A percentile compares a stretch with the other conserved stretches of the same genome.
These are phyloP conservation scores for Hebeloma cylindrosporum DNA, from an alignment of 768 basidiomycete genomes.

Conservation along the genomic window DNA sequence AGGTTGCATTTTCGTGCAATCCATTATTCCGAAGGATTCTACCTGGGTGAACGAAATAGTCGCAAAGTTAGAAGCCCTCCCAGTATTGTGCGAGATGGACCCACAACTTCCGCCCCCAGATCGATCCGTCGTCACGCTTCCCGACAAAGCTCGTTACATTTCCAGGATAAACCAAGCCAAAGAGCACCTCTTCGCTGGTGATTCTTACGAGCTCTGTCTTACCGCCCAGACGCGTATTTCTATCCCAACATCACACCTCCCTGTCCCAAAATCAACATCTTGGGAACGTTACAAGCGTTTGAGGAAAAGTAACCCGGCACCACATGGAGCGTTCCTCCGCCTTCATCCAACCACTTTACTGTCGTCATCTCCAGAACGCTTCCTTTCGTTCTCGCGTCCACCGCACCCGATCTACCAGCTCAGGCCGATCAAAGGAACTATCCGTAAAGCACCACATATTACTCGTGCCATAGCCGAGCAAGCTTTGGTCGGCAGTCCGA, in stretches of 20 bases:
- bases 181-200: constrained; percentile 74
- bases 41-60: constrained; percentile 57
- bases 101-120: constrained; percentile 6
- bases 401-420: constrained; percentile 71
- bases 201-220: constrained; percentile 92
- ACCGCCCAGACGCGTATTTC: constrained; percentile 70
- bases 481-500: constrained; percentile 61
- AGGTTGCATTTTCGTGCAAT: constrained; percentile 59
- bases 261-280: constrained; percentile 41
- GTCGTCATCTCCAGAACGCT: constrained; percentile 90
- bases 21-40: constrained; percentile 56
- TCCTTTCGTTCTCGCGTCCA: constrained; percentile 75
- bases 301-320: constrained; percentile 80
- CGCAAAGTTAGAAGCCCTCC: constrained; percentile 27
- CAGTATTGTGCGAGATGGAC: constrained; percentile 5
- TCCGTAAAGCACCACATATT: constrained; percentile 66
- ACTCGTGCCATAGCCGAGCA: constrained; percentile 67
- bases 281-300: constrained; percentile 78
- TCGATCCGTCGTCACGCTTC: constrained; percentile 46
- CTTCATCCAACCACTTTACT: constrained; percentile 75
- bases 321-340: constrained; percentile 80
- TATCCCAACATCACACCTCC: constrained; percentile 33
- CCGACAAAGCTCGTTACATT: constrained; percentile 62
- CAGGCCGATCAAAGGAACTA: constrained; percentile 93
- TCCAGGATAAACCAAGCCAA: constrained; percentile 68